A percentile compares a stretch with the other conserved stretches of the same genome.
Conservation (phyloP, 1,284 basidiomycete species). For the Erythrobasidium hasegawianum region DNA sequence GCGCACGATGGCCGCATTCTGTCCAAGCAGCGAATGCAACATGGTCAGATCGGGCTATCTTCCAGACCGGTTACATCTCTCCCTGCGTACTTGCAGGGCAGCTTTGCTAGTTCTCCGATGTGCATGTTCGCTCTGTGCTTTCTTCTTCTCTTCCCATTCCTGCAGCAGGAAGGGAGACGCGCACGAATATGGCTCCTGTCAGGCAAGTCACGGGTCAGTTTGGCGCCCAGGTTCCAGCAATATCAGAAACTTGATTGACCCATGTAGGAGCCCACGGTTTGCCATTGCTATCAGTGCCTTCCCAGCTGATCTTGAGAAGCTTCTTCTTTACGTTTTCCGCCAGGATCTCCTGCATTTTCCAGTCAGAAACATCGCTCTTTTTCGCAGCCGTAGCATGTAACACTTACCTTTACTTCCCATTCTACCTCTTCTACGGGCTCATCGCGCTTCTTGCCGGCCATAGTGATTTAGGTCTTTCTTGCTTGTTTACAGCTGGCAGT, state of each 20-base stretch:
- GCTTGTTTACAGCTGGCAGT: too few species aligned
- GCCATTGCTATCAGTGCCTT: constrained; percentile 42
- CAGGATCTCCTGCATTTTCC: constrained; percentile 11
- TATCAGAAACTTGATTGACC: constrained; percentile 32
- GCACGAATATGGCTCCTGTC: constrained; percentile 31
- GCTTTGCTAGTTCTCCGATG: not conserved
- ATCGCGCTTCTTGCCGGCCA: not conserved
- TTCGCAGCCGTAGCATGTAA: not conserved
- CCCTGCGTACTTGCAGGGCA: not conserved
- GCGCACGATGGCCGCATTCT: not conserved
- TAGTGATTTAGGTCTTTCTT: too few species aligned
- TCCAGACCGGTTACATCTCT: not conserved
- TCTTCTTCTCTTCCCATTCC: constrained; percentile 16
- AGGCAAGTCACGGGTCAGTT: not conserved
- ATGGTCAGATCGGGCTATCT: too few species aligned
- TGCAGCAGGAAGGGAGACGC: constrained; percentile 6
- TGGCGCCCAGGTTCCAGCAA: not conserved
- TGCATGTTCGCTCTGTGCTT: not conserved
- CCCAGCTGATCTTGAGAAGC: constrained; percentile 46
- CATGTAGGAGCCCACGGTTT: constrained; percentile 44
- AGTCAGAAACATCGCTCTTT: not conserved
- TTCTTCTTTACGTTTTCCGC: constrained; percentile 20
- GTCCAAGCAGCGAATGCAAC: not conserved
- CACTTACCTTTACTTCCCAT: constrained; percentile 1
- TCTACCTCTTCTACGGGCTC: not conserved